Base-by-base conservation (phyloP, 352 stramenopile genomes). In the Pythium brachiatum region DNA sequence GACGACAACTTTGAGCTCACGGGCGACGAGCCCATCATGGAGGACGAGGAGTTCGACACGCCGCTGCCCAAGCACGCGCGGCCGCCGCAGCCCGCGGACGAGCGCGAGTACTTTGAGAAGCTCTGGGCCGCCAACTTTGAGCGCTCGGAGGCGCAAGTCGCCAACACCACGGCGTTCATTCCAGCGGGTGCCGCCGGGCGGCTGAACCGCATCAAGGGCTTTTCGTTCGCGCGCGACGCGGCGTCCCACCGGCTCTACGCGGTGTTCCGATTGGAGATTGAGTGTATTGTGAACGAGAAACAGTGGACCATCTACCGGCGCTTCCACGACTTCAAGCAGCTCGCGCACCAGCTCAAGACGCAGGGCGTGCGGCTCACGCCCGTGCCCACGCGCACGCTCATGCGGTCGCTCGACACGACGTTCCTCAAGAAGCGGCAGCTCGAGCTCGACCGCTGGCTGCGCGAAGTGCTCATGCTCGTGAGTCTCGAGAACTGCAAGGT, bases 321-420 rank as follows among this genome's bases (percentile, higher is more conserved):
- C 29, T 94, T 92, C 69, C 82, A 94, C 67, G 85, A 94, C 70
- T 94, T 94, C 52, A 92, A 90, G 47, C 79, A 94, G 60, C 78
- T 94, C 27, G 81, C 81, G 51, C 79, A 91, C 53, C 85, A 90
- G 70, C 69, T 94, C 54, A 94, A 90, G 68, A 89, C 54, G 13
- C 60, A 81, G 62, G 88, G 82, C n/a, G 79, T 90, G 44, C 78
- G 84, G 18, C 61, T 92, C 21, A 88, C 88, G 43, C 74, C 86
- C 0, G 77, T 96, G 29, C 88, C 86, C 15, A 92, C 88, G 27
- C 73, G 75, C 18, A 94, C 86, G 55, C 71, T 92, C 16, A 91
- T 90, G 73, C 81, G 88, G 8, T 93, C 85, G 32, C 73, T 96
- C 48, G 88, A 95, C 54, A 75, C 79, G 8, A 87, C 74, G 23